Percentiles rank a stretch among this genome's conserved stretches.
Conservation (phyloP, 495 filamentous ascomycete species). For the Tuber melanosporum region DNA sequence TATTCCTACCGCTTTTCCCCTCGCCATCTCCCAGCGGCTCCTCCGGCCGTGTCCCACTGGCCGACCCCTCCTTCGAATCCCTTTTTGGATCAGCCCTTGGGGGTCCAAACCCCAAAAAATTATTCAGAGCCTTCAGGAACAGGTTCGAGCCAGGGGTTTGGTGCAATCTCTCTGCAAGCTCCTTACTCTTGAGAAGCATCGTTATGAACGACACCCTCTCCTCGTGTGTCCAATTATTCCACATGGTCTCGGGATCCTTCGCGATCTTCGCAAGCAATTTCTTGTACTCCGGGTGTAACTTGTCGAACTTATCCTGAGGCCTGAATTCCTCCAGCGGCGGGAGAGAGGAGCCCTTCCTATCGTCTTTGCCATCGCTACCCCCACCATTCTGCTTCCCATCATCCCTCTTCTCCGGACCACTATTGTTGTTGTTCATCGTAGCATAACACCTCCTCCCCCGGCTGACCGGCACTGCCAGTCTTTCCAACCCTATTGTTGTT, state of each 20-base stretch:
- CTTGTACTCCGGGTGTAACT: conserved; percentile 27
- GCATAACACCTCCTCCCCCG: conserved; percentile 17
- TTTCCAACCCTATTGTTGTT: neutral
- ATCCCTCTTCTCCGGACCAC: conserved; percentile 4
- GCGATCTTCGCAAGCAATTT: conserved; percentile 20
- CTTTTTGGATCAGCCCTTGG: conserved; percentile 33
- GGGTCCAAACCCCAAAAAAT: conserved; percentile 35
- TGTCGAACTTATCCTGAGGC: conserved; percentile 25
- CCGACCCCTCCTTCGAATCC: conserved; percentile 41
- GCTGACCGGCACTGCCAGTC: neutral
- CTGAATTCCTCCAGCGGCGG: conserved; percentile 31
- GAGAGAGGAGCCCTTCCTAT: neutral
- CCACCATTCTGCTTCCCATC: conserved; percentile 4
- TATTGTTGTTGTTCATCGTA: conserved; percentile 12
- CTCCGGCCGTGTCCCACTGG: conserved; percentile 31
- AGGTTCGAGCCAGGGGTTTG: conserved; percentile 16
- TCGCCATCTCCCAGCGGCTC: conserved; percentile 20
- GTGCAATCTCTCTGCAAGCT: conserved; percentile 19
- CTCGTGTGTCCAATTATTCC: conserved; percentile 24
- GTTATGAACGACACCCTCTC: conserved; percentile 22
- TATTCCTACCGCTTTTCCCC: conserved; percentile 40
- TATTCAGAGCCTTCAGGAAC: conserved; percentile 18
- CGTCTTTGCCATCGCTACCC: neutral
- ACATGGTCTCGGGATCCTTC: conserved; percentile 19
- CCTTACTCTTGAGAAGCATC: conserved; percentile 21